phyloP scores from a whole-genome alignment of 2,329 filamentous ascomycete genomes.

The Tricladium varicosporioides region DNA sequence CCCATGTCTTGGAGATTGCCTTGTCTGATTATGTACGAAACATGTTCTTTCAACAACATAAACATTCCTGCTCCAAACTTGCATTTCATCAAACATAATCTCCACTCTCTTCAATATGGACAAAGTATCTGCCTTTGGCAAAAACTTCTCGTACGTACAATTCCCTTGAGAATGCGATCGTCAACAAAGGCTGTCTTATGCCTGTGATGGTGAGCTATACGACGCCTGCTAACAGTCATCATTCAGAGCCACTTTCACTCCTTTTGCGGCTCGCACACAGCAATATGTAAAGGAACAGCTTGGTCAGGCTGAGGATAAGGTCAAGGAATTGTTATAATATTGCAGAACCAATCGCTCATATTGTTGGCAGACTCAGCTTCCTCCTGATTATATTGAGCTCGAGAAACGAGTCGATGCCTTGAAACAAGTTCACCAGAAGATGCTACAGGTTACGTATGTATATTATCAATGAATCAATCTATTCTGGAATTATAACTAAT shows the following conservation, averaged over 20 bases:
- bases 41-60: not conserved
- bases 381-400: constrained; percentile 95
- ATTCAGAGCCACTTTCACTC: constrained; percentile 79
- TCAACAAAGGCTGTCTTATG: constrained; percentile 17
- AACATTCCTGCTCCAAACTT: not conserved
- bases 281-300: constrained; percentile 98
- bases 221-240: constrained; percentile 42
- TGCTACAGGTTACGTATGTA: constrained; percentile 89
- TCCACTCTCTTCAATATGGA: constrained; percentile 50
- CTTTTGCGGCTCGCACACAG: constrained; percentile 89
- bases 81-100: constrained; percentile 13
- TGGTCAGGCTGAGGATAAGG: constrained; percentile 92
- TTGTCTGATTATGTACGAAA: not conserved
- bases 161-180: constrained; percentile 5
- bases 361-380: constrained; percentile 78
- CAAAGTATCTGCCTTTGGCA: constrained; percentile 67
- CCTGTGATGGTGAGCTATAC: constrained; percentile 31
- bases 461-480: constrained; percentile 24
- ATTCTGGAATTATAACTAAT: not conserved
- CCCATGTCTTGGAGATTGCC: not conserved
- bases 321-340: constrained; percentile 35
- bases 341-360: constrained; percentile 5
- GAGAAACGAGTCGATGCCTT: constrained; percentile 98
- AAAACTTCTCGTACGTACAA: constrained; percentile 61
- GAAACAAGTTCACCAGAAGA: constrained; percentile 95